Percentiles rank a stretch among this genome's conserved stretches.
These are phyloP conservation scores for Xylaria curta DNA, from an alignment of 495 filamentous ascomycete species.

Conservation along the genomic window DNA sequence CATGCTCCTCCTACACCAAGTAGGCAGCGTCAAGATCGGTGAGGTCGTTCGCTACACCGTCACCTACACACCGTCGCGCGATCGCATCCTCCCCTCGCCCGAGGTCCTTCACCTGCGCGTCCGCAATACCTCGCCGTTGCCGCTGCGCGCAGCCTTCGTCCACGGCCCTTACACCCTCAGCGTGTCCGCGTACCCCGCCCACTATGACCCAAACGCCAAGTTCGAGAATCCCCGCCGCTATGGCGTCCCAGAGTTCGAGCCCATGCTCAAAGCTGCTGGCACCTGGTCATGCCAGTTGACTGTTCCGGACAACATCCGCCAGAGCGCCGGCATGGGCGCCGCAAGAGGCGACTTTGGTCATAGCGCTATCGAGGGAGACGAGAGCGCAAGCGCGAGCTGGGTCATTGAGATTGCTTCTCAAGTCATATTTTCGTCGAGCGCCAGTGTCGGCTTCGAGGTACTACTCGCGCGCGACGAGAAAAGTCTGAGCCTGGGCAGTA, in stretches of 20 bases:
- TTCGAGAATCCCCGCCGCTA: slow-evolving; percentile 64
- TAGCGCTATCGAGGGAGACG: slow-evolving; percentile 36
- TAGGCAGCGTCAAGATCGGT: slow-evolving; percentile 88
- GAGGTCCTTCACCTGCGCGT: slow-evolving; percentile 79
- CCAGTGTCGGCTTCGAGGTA: slow-evolving; percentile 89
- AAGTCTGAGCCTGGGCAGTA: slow-evolving; percentile 70
- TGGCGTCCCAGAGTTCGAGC: slow-evolving; percentile 87
- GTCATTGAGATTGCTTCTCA: slow-evolving; percentile 90
- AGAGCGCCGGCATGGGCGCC: slow-evolving; percentile 52
- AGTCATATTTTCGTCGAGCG: slow-evolving; percentile 86
- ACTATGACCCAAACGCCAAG: slow-evolving; percentile 79
- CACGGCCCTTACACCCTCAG: slow-evolving; percentile 94
- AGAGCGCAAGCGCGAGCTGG: slow-evolving; percentile 73
- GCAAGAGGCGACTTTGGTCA: slow-evolving; percentile 44
- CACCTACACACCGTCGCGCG: slow-evolving; percentile 87
- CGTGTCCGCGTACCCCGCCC: slow-evolving; percentile 78
- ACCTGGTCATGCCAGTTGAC: slow-evolving; percentile 78
- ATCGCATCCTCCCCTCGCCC: slow-evolving; percentile 86
- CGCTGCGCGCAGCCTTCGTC: slow-evolving; percentile 91
- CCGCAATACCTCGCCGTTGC: slow-evolving; percentile 88
- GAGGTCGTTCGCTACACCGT: slow-evolving; percentile 91
- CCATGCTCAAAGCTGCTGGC: slow-evolving; percentile 92
- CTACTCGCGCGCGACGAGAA: slow-evolving; percentile 85
- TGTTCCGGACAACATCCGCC: slow-evolving; percentile 73
- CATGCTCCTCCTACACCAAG: slow-evolving; percentile 91